Percentiles rank a stretch among this genome's conserved stretches.
Conservation (phyloP, 2,329 filamentous ascomycete species). For the Beauveria varroae region DNA sequence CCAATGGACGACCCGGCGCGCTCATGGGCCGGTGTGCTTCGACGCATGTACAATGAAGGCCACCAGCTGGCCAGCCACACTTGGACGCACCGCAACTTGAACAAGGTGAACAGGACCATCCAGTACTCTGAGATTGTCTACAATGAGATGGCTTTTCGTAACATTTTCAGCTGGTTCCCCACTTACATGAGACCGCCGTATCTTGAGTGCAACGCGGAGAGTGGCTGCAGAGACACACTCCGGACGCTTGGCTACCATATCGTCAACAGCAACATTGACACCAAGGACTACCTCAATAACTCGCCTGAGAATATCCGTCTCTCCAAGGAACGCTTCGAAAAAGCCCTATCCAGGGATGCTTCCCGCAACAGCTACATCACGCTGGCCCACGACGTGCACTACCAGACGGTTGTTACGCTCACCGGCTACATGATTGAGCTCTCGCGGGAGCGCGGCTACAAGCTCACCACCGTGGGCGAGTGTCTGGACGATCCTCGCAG, state of each 20-base stretch:
- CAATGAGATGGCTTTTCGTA: slow-evolving; percentile 37
- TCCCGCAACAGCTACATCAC: slow-evolving; percentile 35
- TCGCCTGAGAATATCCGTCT: slow-evolving; percentile 39
- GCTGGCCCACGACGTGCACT: slow-evolving; percentile 46
- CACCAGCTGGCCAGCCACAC: slow-evolving; percentile 42
- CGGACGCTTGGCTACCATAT: slow-evolving; percentile 45
- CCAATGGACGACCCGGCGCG: slow-evolving; percentile 30
- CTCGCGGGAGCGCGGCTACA: slow-evolving; percentile 34
- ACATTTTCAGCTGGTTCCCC: slow-evolving; percentile 34
- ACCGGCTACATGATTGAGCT: slow-evolving; percentile 34
- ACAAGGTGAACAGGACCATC: slow-evolving; percentile 25
- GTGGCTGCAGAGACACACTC: slow-evolving; percentile 32
- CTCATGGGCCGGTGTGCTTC: slow-evolving; percentile 29
- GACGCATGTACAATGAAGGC: slow-evolving; percentile 32
- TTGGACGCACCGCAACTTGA: slow-evolving; percentile 39
- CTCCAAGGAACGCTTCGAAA: slow-evolving; percentile 32
- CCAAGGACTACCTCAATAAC: slow-evolving; percentile 51
- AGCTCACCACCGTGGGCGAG: slow-evolving; percentile 47
- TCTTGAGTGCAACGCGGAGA: slow-evolving; percentile 32
- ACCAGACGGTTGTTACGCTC: slow-evolving; percentile 37
- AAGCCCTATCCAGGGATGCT: slow-evolving; percentile 26
- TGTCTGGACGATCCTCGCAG: slow-evolving; percentile 45
- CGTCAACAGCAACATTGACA: slow-evolving; percentile 51
- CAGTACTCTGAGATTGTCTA: slow-evolving; percentile 33
- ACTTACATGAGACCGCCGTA: slow-evolving; percentile 39